Percentiles rank a stretch among this genome's conserved stretches.
These are phyloP conservation scores for Dictyostelium firmibasis DNA, from an alignment of 78 protist species.

Conservation along the genomic window DNA sequence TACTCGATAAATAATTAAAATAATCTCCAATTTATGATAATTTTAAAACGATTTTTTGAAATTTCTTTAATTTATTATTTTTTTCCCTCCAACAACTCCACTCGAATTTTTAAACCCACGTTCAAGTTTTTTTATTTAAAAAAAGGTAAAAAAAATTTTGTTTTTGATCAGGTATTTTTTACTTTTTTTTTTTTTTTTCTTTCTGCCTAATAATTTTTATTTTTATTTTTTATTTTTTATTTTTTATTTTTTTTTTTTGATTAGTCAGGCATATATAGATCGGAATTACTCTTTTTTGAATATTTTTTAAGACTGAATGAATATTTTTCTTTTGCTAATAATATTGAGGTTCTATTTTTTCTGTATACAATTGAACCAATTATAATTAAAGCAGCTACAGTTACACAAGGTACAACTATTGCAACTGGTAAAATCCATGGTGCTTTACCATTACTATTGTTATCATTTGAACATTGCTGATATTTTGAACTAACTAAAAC, in stretches of 20 bases:
- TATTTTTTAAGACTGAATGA: background rate
- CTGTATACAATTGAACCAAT: background rate
- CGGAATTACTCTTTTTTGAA: background rate
- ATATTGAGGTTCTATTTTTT: background rate
- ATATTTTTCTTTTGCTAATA: background rate
- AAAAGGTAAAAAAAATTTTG: no score
- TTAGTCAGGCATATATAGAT: background rate
- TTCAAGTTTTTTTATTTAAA: no score
- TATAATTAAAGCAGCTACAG: background rate
- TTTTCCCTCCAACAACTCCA: no score
- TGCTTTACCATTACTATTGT: background rate
- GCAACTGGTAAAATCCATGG: conserved; percentile 1
- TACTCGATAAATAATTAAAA: no score
- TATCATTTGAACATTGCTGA: background rate
- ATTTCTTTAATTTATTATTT: no score
- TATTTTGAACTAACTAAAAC: conserved; percentile 4
- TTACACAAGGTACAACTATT: background rate
- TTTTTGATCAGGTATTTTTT: no score
- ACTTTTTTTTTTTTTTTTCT: background rate
- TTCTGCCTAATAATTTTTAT: no score
- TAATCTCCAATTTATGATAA: no score
- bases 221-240: background rate
- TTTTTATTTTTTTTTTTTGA: background rate
- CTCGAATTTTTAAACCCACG: no score
- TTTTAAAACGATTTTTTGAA: no score